Percentiles rank a stretch among this genome's conserved stretches.
phyloP scores from a whole-genome alignment of 192 early-diverging fungal species.

The Thamnidium elegans region DNA sequence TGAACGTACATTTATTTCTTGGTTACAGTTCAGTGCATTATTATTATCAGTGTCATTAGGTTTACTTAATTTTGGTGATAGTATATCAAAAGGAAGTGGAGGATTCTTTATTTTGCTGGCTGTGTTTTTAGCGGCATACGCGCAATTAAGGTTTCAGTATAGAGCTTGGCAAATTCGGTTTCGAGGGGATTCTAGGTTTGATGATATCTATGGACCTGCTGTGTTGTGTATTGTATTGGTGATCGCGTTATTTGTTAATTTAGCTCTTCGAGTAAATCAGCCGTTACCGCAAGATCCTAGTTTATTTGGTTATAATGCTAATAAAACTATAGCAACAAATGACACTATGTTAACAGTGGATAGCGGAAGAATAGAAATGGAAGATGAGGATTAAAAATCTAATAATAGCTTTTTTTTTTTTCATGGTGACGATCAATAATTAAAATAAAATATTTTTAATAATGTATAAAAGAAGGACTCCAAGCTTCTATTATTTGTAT shows the following conservation, averaged over 20 bases:
- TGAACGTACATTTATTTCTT: constrained; percentile 82
- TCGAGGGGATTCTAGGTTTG: constrained; percentile 11
- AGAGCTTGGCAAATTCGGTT: constrained; percentile 30
- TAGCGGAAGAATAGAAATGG: no score
- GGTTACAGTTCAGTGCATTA: constrained; percentile 69
- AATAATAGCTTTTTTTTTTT: no score
- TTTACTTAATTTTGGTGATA: constrained; percentile 63
- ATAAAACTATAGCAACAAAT: no score
- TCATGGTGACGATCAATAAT: no score
- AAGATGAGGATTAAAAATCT: no score
- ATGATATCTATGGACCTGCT: constrained; percentile 34
- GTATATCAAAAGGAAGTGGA: constrained; percentile 7
- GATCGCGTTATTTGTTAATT: constrained; percentile 30
- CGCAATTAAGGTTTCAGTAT: constrained; percentile 25
- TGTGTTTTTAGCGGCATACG: constrained; percentile 27
- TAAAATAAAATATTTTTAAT: no score
- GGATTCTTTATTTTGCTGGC: constrained; percentile 29
- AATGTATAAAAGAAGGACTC: no score
- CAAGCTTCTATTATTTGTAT: no score
- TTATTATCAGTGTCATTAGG: constrained; percentile 62
- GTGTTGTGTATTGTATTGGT: constrained; percentile 32
- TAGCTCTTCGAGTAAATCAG: constrained; percentile 19
- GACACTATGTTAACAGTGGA: no score
- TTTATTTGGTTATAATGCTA: no score
- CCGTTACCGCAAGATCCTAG: neutral